Conservation (phyloP, 2,329 filamentous ascomycete species). For the Cryphonectria nitschkei region DNA sequence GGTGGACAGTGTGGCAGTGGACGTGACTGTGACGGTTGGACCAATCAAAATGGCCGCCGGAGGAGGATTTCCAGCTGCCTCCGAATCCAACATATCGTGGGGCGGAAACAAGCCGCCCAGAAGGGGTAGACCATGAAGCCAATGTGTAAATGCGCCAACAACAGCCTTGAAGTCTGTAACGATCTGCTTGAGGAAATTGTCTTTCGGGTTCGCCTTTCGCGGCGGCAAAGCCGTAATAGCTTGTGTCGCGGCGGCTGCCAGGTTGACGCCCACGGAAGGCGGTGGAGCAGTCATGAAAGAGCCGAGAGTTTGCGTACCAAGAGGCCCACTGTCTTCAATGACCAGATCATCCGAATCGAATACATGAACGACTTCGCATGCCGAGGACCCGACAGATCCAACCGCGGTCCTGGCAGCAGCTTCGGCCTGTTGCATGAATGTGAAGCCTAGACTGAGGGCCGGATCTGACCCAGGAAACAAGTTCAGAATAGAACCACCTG, state of each 20-base stretch:
- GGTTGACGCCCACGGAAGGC: slow-evolving; percentile 26
- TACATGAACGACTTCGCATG: slow-evolving; percentile 32
- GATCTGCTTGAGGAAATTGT: slow-evolving; percentile 28
- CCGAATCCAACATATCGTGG: slow-evolving; percentile 18
- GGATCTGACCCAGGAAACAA: slow-evolving; percentile 31
- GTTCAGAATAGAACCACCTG: slow-evolving; percentile 25
- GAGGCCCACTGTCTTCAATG: slow-evolving; percentile 30
- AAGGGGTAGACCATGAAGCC: slow-evolving; percentile 22
- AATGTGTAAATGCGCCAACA: slow-evolving; percentile 20
- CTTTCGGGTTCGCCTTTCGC: slow-evolving; percentile 28
- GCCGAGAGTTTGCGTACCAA: slow-evolving; percentile 30
- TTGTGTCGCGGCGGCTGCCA: slow-evolving; percentile 26
- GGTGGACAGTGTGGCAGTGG: slow-evolving; percentile 13
- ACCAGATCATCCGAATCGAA: slow-evolving; percentile 32
- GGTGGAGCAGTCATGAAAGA: slow-evolving; percentile 32
- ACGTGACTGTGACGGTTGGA: neutral
- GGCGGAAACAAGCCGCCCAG: slow-evolving; percentile 15
- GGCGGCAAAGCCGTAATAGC: slow-evolving; percentile 18
- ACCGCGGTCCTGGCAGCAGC: slow-evolving; percentile 30
- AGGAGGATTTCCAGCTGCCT: slow-evolving; percentile 10
- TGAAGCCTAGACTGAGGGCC: slow-evolving; percentile 27
- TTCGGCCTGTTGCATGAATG: slow-evolving; percentile 29
- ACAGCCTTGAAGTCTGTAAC: slow-evolving; percentile 24
- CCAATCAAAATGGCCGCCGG: slow-evolving; percentile 1
- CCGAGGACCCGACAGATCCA: slow-evolving; percentile 24